Percentiles rank a stretch among this genome's conserved stretches.
Conservation (phyloP, 176 grass and related monocot species). For the Coix lacrymajobi region DNA sequence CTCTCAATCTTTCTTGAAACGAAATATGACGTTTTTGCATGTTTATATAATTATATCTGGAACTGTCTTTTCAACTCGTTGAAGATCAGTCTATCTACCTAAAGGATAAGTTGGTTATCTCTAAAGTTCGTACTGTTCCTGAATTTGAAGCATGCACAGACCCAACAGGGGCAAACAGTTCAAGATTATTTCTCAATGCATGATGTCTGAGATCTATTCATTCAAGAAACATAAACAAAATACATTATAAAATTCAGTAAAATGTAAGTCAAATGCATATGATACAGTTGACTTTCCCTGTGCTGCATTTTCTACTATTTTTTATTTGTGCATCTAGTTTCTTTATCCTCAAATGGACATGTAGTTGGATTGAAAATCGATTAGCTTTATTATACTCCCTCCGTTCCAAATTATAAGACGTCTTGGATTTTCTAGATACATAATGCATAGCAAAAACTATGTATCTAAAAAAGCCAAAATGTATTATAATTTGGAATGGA, state of each 20-base stretch:
- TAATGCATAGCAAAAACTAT: no score
- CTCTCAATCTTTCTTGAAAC: slow-evolving; percentile 18
- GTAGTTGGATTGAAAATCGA: not conserved
- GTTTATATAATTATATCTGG: not conserved
- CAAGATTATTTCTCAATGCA: not conserved
- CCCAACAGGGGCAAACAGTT: not conserved
- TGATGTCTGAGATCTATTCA: not conserved
- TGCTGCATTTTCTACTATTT: not conserved
- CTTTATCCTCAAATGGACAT: not conserved
- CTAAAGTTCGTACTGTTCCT: not conserved
- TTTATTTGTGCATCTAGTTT: not conserved
- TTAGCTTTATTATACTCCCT: not conserved
- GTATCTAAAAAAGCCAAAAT: no score
- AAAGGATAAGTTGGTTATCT: not conserved
- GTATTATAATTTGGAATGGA: no score
- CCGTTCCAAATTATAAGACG: no score
- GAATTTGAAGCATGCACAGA: slow-evolving; percentile 9
- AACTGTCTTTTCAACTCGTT: slow-evolving; percentile 3
- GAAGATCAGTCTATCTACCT: not conserved
- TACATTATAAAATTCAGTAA: not conserved
- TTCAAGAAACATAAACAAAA: slow-evolving; percentile 20
- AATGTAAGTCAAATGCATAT: slow-evolving; percentile 20
- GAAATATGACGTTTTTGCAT: not conserved
- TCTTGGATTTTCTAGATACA: no score
- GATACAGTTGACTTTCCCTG: slow-evolving; percentile 6